phyloP scores from a whole-genome alignment of 2,329 filamentous ascomycete genomes.

The Cryoendolithus antarcticus region DNA sequence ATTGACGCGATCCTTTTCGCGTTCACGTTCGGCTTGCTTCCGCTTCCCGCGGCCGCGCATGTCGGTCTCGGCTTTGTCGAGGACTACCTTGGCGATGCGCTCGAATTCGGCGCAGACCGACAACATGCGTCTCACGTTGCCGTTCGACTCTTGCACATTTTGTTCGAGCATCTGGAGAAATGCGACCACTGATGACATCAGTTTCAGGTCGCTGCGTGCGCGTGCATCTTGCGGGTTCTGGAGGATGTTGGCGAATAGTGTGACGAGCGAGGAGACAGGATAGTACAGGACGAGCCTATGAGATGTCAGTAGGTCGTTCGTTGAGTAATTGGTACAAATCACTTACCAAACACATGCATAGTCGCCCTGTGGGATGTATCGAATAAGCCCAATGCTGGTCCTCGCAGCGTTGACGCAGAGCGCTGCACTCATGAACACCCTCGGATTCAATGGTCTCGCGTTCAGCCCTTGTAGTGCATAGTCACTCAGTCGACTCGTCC shows the following conservation, averaged over 20 bases:
- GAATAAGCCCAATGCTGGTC: slow-evolving; percentile 84
- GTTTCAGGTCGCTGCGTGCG: slow-evolving; percentile 73
- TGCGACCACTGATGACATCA: slow-evolving; percentile 87
- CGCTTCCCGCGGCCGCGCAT: slow-evolving; percentile 69
- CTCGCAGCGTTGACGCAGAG: slow-evolving; percentile 86
- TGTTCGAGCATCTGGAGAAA: slow-evolving; percentile 83
- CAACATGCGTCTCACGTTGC: slow-evolving; percentile 86
- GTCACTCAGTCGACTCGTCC: slow-evolving; percentile 89
- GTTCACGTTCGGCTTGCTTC: slow-evolving; percentile 52
- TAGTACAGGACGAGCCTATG: slow-evolving; percentile 81
- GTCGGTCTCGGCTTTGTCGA: slow-evolving; percentile 85
- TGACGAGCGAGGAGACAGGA: slow-evolving; percentile 87
- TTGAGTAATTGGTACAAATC: not conserved
- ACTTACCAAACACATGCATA: slow-evolving; percentile 86
- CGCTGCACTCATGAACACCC: slow-evolving; percentile 86
- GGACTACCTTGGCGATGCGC: slow-evolving; percentile 77
- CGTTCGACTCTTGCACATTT: slow-evolving; percentile 49
- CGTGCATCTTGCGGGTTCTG: slow-evolving; percentile 87
- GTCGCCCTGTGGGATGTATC: slow-evolving; percentile 92
- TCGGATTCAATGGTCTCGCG: slow-evolving; percentile 75
- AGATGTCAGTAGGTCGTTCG: slow-evolving; percentile 3
- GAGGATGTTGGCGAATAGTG: slow-evolving; percentile 87
- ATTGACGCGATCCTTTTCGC: slow-evolving; percentile 19
- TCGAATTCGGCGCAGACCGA: slow-evolving; percentile 93
- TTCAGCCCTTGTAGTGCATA: slow-evolving; percentile 93